Evolutionary conservation across 1,284 basidiomycete species (phyloP).

Genomic region (Xanthoconium separans): DNA sequence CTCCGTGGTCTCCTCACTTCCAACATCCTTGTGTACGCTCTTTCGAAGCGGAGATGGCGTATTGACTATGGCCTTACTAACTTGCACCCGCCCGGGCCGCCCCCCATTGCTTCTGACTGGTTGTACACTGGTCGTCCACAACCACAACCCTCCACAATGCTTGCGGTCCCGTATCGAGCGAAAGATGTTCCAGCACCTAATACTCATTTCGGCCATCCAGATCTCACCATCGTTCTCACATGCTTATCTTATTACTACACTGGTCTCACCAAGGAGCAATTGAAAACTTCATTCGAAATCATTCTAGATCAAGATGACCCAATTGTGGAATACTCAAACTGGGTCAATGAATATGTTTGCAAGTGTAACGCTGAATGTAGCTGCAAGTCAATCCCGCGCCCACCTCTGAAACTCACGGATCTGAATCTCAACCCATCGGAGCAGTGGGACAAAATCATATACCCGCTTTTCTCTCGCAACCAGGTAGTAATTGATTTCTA

Average conservation of each 20-base stretch:
- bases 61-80: neutral
- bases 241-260: neutral
- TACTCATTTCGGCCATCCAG: neutral
- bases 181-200: neutral
- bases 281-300: neutral
- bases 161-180: constrained; percentile 1
- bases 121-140: no score
- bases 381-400: neutral
- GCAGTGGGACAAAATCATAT: neutral
- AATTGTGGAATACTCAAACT: neutral
- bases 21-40: neutral
- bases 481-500: no score
- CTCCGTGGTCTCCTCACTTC: neutral
- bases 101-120: no score
- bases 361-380: no score
- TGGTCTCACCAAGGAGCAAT: neutral
- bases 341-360: neutral
- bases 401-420: neutral
- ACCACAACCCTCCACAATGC: neutral
- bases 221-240: neutral
- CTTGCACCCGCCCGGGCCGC: no score
- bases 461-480: neutral
- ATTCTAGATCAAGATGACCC: neutral
- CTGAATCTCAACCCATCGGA: neutral
- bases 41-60: neutral